These are phyloP conservation scores for Cladosporium phlei DNA, from an alignment of 2,329 filamentous ascomycete species.

Conservation along the genomic window DNA sequence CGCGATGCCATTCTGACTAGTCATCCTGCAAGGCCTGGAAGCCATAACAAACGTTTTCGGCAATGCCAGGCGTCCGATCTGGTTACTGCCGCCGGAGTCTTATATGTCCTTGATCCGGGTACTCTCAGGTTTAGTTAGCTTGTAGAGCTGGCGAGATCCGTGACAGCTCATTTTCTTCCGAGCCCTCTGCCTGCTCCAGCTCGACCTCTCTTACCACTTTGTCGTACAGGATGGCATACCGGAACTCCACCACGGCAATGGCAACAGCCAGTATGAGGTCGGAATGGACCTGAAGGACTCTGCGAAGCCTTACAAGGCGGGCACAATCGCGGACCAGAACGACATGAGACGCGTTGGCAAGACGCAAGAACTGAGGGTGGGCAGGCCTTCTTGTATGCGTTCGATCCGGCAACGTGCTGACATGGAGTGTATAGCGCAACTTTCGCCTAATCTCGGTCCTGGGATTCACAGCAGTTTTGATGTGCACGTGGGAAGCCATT, in stretches of 20 bases:
- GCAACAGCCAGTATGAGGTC: background rate
- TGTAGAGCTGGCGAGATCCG: conserved; percentile 10
- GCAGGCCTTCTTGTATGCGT: background rate
- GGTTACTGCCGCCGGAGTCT: background rate
- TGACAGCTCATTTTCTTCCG: background rate
- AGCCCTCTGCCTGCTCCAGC: background rate
- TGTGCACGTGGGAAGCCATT: conserved; percentile 27
- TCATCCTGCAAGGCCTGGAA: background rate
- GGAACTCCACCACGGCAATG: background rate
- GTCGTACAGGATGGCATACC: too few species aligned
- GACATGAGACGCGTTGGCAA: conserved; percentile 15
- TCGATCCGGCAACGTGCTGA: background rate
- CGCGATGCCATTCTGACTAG: background rate
- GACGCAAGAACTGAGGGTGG: conserved; percentile 10
- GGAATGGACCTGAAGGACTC: conserved; percentile 8
- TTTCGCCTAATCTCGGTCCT: conserved; percentile 26
- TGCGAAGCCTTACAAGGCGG: conserved; percentile 4
- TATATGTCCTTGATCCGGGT: background rate
- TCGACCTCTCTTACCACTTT: too few species aligned
- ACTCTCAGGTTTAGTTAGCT: background rate
- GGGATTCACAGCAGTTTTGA: conserved; percentile 27
- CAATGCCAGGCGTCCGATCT: background rate
- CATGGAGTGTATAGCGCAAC: conserved; percentile 16
- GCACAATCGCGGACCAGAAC: conserved; percentile 8
- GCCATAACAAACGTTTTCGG: too few species aligned